Evolutionary conservation across 140 eudicot genomes (phyloP).

Genomic region (Cichorium intybus): DNA sequence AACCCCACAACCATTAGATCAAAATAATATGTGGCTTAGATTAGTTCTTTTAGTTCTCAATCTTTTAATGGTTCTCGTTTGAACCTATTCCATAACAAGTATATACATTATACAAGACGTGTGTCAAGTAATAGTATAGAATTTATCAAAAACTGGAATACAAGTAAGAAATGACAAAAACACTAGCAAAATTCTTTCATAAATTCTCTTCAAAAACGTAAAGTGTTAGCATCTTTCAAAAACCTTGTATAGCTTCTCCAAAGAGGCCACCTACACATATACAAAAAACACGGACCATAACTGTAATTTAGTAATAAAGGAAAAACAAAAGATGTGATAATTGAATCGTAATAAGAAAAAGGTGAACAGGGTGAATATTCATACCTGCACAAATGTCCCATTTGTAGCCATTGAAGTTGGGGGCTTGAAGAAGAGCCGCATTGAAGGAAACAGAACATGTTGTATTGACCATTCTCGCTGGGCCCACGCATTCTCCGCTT

Average conservation of each 20-base stretch:
- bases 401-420: conserved; percentile 83
- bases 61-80: no score
- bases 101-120: no score
- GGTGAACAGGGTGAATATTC: neutral
- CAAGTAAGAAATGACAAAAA: no score
- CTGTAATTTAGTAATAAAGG: no score
- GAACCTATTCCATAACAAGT: no score
- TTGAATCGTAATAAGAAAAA: neutral
- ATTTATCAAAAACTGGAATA: no score
- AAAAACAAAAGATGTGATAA: neutral
- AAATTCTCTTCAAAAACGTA: no score
- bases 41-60: no score
- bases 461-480: conserved; percentile 99
- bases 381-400: conserved; percentile 98
- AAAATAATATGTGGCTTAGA: no score
- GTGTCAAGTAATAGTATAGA: no score
- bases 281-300: neutral
- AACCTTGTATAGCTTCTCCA: conserved; percentile 94
- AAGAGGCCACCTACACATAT: conserved; percentile 88
- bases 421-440: conserved; percentile 92
- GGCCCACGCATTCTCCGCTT: conserved; percentile 96
- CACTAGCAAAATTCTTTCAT: no score
- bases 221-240: conserved; percentile 95
- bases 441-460: conserved; percentile 83
- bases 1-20: no score